These are phyloP conservation scores for Penicillium cosmopolitanum DNA, from an alignment of 495 filamentous ascomycete genomes.

Conservation along the genomic window DNA sequence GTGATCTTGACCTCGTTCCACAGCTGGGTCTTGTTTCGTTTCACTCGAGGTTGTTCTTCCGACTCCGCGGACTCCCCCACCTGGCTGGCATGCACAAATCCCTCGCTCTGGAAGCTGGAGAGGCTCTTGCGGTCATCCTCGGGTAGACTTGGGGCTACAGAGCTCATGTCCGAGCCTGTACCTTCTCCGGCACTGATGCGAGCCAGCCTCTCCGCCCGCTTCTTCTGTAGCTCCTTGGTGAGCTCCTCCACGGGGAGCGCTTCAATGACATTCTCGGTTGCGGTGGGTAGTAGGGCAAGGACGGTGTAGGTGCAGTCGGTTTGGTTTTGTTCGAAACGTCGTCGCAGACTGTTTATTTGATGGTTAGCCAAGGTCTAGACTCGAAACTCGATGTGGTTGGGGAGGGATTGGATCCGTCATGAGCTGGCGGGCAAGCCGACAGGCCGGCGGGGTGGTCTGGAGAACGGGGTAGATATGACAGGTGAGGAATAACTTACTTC, in stretches of 20 bases:
- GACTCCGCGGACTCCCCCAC: slow-evolving; percentile 54
- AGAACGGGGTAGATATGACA: background rate
- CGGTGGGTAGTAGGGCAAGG: slow-evolving; percentile 89
- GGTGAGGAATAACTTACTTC: slow-evolving; percentile 66
- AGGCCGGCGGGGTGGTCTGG: slow-evolving; percentile 5
- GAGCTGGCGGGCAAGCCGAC: slow-evolving; percentile 20
- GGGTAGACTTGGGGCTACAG: slow-evolving; percentile 73
- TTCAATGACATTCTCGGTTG: slow-evolving; percentile 84
- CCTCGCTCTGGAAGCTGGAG: slow-evolving; percentile 75
- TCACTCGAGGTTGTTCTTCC: slow-evolving; percentile 49
- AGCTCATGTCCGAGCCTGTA: slow-evolving; percentile 65
- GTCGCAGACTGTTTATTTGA: slow-evolving; percentile 68
- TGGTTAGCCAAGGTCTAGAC: slow-evolving; percentile 16
- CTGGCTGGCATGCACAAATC: slow-evolving; percentile 80
- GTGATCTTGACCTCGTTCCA: slow-evolving; percentile 98
- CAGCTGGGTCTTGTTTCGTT: slow-evolving; percentile 85
- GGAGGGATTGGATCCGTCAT: slow-evolving; percentile 19
- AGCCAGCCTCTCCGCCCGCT: slow-evolving; percentile 78
- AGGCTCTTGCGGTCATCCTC: slow-evolving; percentile 84
- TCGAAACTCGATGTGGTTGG: background rate
- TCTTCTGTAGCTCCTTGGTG: slow-evolving; percentile 88
- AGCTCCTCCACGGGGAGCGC: slow-evolving; percentile 87
- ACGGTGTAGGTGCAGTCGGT: slow-evolving; percentile 99
- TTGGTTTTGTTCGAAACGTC: slow-evolving; percentile 97
- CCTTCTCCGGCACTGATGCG: slow-evolving; percentile 54